Base-by-base conservation (phyloP, 805 yeast species). In the Cyberlindnera veronae region DNA sequence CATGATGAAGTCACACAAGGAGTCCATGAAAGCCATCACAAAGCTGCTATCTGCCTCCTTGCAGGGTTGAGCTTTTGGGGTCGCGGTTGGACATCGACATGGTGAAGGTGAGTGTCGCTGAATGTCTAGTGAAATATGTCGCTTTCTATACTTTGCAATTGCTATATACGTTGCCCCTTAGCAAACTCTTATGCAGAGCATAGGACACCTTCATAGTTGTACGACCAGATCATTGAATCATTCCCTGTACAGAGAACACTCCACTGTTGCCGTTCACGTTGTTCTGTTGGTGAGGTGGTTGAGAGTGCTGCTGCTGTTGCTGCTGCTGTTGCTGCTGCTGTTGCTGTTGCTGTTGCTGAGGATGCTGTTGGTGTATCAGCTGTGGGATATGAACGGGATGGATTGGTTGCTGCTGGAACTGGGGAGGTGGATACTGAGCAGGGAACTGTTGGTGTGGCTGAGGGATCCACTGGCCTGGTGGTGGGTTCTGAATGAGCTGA, bases 161-260 rank as follows among this genome's bases (percentile, higher is more conserved):
- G n/a, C n/a, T n/a, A n/a, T n/a, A n/a, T n/a, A n/a, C n/a, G n/a
- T n/a, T n/a, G n/a, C n/a, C n/a, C n/a, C n/a, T n/a, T n/a, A n/a
- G n/a, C n/a, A n/a, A n/a, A n/a, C n/a, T n/a, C n/a, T n/a, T n/a
- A n/a, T n/a, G n/a, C n/a, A n/a, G n/a, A n/a, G n/a, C 11, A 21
- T 11, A 8, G 11, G 24, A 21, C 24, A 11, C 11, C 24, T 8
- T 21, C 24, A 21, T 8, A 21, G 7, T 21, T 21, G 24, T 21
- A 21, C 11, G 11, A 21, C 10, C 28, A 13, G 14, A 24, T 20
- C 16, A 32, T 15, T 32, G 18, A 10, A 32, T 22, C 35, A 32
- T 22, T 19, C 35, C 22, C 19, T 32, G 27, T 7, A 32, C 35
- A 5, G 35, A 32, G n/a, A 32, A 32, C 16, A 32, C 35, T 15